Base-by-base conservation (phyloP, 2,329 filamentous ascomycete species). In the Pestalotiopsis sp. region DNA sequence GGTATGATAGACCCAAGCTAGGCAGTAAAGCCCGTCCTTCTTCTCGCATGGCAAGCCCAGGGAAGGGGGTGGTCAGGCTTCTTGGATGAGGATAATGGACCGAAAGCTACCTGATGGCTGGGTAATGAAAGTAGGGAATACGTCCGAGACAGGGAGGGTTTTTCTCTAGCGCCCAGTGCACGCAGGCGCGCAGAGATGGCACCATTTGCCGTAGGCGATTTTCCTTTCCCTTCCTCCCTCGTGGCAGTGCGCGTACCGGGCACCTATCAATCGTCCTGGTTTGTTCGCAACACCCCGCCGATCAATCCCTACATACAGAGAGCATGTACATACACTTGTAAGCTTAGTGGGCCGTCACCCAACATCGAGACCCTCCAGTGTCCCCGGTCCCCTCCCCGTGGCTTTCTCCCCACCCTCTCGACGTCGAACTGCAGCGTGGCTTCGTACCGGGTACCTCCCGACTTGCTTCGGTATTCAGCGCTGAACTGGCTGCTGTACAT, bases 51-150 rank as follows among this genome's bases (percentile, higher is more conserved):
- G 45, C 27, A 20, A 20, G 45, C 14, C 20, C 45, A 52, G 45
- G 14, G 14, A 14, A 52, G 14, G 45, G 45, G 45, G 14, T 17
- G 20, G 45, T 58, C 12, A 20, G 17, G 59, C n/a, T 36, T 12
- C 59, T 39, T 61, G 13, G 31, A 61, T 36, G 59, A 27, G 59
- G 25, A 61, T 52, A 61, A 65, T 67, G 65, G 65, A 31, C 65
- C 65, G 65, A 69, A 67, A 65, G 68, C 65, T 69, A 69, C 68
- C 68, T 69, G 52, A 62, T 27, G 57, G 58, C 60, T 65, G 65
- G 58, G 65, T n/a, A n/a, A n/a, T 9, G 45, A 52, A n/a, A n/a
- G 41, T 67, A 67, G 20, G 65, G 23, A 36, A 25, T 63, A 67
- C 65, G 23, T 17, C 57, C 58, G 57, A 58, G 57, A 61, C 65